A percentile compares a stretch with the other conserved stretches of the same genome.
These are phyloP conservation scores for Nitzschia sp. DNA, from an alignment of 108 stramenopile genomes.

Conservation along the genomic window DNA sequence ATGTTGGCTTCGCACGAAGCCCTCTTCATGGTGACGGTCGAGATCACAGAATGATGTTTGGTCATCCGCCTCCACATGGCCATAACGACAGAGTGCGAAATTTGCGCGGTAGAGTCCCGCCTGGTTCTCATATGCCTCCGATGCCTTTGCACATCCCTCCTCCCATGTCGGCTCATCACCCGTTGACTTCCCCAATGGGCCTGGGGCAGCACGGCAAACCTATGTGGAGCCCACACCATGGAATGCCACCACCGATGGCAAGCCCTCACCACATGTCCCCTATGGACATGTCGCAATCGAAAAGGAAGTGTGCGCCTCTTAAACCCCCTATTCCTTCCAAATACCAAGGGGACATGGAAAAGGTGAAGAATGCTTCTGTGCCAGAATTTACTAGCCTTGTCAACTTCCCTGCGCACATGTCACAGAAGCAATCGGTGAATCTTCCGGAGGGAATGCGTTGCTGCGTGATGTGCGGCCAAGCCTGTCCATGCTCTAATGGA, in stretches of 20 bases:
- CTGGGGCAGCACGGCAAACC: constrained; percentile 27
- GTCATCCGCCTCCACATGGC: constrained; percentile 38
- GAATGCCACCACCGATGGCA: constrained; percentile 38
- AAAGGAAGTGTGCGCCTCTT: constrained; percentile 75
- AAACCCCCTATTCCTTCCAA: constrained; percentile 85
- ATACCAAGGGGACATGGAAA: constrained; percentile 88
- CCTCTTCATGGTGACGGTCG: constrained; percentile 44
- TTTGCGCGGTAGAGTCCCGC: constrained; percentile 72
- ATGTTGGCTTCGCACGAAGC: constrained; percentile 43
- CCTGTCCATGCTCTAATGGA: constrained; percentile 66
- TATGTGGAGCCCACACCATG: constrained; percentile 59
- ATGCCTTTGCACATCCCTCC: constrained; percentile 75
- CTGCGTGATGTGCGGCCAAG: constrained; percentile 91
- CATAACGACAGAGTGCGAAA: constrained; percentile 74
- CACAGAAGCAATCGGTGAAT: constrained; percentile 76
- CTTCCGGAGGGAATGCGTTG: constrained; percentile 86
- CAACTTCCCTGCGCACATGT: constrained; percentile 89
- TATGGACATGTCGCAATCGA: constrained; percentile 64
- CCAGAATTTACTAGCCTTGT: constrained; percentile 88
- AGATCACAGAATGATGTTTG: constrained; percentile 33
- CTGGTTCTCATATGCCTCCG: constrained; percentile 55
- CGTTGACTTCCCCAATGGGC: constrained; percentile 76
- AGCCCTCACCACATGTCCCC: constrained; percentile 57
- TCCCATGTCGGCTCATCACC: constrained; percentile 68
- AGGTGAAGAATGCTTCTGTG: constrained; percentile 65